Percentiles rank a stretch among this genome's conserved stretches.
Evolutionary conservation across 2,329 filamentous ascomycete genomes (phyloP).

Genomic region (Thielaviopsis populi): DNA sequence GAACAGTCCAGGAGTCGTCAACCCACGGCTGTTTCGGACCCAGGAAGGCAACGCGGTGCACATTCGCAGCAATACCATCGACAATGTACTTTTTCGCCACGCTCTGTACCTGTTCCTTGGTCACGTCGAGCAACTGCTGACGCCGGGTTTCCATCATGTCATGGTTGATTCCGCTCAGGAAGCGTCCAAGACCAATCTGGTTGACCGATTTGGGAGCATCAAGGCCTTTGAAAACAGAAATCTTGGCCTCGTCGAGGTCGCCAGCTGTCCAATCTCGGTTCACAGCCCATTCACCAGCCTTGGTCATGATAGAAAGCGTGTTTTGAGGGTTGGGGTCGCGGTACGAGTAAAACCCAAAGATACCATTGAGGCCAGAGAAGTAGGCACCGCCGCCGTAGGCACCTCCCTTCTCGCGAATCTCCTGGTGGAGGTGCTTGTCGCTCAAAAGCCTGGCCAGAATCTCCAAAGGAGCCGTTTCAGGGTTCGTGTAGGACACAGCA

Average conservation of each 20-base stretch:
- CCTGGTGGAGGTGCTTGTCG: slow-evolving; percentile 91
- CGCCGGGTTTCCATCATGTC: slow-evolving; percentile 79
- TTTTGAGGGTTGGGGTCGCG: slow-evolving; percentile 90
- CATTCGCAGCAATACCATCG: slow-evolving; percentile 42
- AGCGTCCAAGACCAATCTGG: slow-evolving; percentile 71
- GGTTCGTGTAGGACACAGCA: slow-evolving; percentile 67
- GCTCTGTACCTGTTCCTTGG: slow-evolving; percentile 59
- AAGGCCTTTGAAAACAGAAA: slow-evolving; percentile 81
- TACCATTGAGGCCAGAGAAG: slow-evolving; percentile 59
- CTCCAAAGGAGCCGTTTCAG: slow-evolving; percentile 64
- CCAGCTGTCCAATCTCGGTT: slow-evolving; percentile 68
- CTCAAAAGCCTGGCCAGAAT: slow-evolving; percentile 85
- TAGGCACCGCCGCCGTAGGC: slow-evolving; percentile 90
- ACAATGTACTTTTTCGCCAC: slow-evolving; percentile 74
- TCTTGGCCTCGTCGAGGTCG: slow-evolving; percentile 90
- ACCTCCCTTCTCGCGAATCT: slow-evolving; percentile 94
- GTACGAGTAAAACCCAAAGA: slow-evolving; percentile 94
- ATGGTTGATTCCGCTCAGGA: slow-evolving; percentile 70
- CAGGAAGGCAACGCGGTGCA: slow-evolving; percentile 56
- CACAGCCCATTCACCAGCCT: slow-evolving; percentile 67
- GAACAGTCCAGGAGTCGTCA: slow-evolving; percentile 56
- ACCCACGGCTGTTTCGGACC: slow-evolving; percentile 74
- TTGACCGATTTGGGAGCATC: slow-evolving; percentile 82
- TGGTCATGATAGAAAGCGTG: slow-evolving; percentile 68
- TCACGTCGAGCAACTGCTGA: slow-evolving; percentile 76